Evolutionary conservation across 2,329 filamentous ascomycete genomes (phyloP).

Genomic region (Phaeomoniella chlamydospora): DNA sequence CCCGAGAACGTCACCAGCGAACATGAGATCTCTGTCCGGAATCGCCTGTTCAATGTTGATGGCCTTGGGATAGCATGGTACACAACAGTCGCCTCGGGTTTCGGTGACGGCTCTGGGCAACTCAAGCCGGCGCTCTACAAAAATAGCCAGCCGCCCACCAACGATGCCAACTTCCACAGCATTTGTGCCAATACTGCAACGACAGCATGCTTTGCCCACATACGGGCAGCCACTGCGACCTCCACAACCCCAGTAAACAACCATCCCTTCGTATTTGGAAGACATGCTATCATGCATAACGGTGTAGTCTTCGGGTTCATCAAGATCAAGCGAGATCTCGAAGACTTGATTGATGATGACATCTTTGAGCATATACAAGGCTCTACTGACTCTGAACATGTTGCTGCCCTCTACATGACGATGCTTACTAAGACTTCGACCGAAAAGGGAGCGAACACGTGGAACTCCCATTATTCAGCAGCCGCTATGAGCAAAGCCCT

Average conservation of each 20-base stretch:
- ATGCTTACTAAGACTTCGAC: slow-evolving; percentile 8
- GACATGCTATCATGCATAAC: slow-evolving; percentile 43
- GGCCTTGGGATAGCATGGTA: slow-evolving; percentile 42
- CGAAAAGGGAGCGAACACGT: slow-evolving; percentile 13
- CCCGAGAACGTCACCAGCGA: slow-evolving; percentile 14
- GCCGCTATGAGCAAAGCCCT: slow-evolving; percentile 30
- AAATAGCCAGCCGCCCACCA: slow-evolving; percentile 33
- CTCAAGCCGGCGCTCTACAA: slow-evolving; percentile 38
- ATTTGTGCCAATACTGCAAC: slow-evolving; percentile 37
- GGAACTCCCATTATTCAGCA: slow-evolving; percentile 27
- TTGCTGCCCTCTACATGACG: slow-evolving; percentile 27
- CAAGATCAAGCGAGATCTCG: slow-evolving; percentile 30
- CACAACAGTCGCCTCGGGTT: slow-evolving; percentile 27
- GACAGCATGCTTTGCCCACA: slow-evolving; percentile 36
- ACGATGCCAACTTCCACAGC: slow-evolving; percentile 38
- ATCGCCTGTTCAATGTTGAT: slow-evolving; percentile 39
- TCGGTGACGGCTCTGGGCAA: slow-evolving; percentile 7
- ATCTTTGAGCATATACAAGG: slow-evolving; percentile 34
- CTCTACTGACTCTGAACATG: slow-evolving; percentile 37
- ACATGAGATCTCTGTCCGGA: slow-evolving; percentile 31
- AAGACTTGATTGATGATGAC: slow-evolving; percentile 28
- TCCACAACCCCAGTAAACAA: slow-evolving; percentile 36
- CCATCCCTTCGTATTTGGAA: slow-evolving; percentile 40
- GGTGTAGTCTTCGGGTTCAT: slow-evolving; percentile 33
- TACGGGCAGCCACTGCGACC: slow-evolving; percentile 34